Evolutionary conservation across 1,284 basidiomycete genomes (phyloP), one percentile per base, ranked within the genome.

Genomic region (Sporisorium reilianum): DNA sequence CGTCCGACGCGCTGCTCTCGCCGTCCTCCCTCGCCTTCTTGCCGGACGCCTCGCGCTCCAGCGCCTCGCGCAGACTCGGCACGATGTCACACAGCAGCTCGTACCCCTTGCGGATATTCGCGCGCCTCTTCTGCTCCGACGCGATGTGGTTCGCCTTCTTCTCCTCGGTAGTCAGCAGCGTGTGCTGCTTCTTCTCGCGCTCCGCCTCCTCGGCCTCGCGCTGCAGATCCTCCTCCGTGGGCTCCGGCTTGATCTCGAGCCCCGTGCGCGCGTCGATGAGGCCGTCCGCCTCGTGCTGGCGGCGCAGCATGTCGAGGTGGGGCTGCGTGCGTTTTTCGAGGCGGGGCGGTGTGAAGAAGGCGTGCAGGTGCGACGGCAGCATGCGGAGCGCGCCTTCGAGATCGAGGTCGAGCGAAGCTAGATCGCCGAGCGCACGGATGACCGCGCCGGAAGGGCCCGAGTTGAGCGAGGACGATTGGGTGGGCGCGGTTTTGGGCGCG

Each of bases 141-240:
- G 93, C 91, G 87, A 95, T 95, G 86, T 95, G 93, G 84, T 95
- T 95, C n/a, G 93, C 89, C 28, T 93, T 90, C 85, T 95, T 95
- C 84, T 95, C 93, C 0, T 92, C 92, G 10, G 90, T 91, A 10
- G 92, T 91, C 23, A 95, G 88, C 10, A 93, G 86, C 0, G 73
- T 61, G 75, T 85, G 81, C 91, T 91, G 53, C 40, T 72, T 71
- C 41, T 74, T 76, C 48, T 69, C 71, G 51, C 49, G 55, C 38
- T 74, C 77, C 41, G 49, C 60, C 44, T 75, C 71, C 38, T 53
- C 57, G 10, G 52, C 75, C 14, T 66, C 58, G 18, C 51, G 41
- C 32, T 77, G 49, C 5, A 70, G 59, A 8, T 62, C 51, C 40
- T 77, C 68, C 20, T 61, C 61, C 7, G 64, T 74, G 38, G 40